Percentiles rank a stretch among this genome's conserved stretches.
These are phyloP conservation scores for Boletus eberwhitei DNA, from an alignment of 768 basidiomycete genomes.

Conservation along the genomic window DNA sequence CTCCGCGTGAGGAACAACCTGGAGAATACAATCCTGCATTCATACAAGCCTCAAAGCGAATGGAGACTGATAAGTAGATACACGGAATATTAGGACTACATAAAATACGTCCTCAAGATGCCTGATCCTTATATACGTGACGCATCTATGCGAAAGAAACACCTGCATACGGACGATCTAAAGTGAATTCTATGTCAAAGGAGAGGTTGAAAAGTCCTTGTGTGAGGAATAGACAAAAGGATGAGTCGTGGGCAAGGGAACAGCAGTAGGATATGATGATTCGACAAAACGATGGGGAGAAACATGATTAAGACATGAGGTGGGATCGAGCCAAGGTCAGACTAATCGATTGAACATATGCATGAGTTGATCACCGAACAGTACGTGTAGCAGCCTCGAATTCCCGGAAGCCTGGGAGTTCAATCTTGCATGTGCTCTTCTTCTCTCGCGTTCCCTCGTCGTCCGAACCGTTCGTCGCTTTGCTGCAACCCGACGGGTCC, in stretches of 20 bases:
- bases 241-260: conserved; percentile 4
- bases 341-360: background rate
- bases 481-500: conserved; percentile 9
- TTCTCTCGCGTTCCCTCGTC: conserved; percentile 21
- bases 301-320: conserved; percentile 6
- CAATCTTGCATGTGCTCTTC: conserved; percentile 37
- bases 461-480: conserved; percentile 21
- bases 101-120: conserved; percentile 36
- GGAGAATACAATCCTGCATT: conserved; percentile 17
- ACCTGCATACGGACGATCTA: conserved; percentile 19
- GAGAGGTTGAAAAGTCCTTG: conserved; percentile 7
- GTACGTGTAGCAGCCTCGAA: conserved; percentile 50
- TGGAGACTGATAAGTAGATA: conserved; percentile 22
- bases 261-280: conserved; percentile 20
- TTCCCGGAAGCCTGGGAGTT: conserved; percentile 60
- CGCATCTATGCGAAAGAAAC: conserved; percentile 27
- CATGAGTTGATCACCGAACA: conserved; percentile 16
- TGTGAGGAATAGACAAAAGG: conserved; percentile 1
- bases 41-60: conserved; percentile 16
- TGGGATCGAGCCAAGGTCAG: background rate
- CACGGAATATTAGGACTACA: conserved; percentile 31
- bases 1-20: background rate
- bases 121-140: conserved; percentile 31
- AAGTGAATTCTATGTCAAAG: conserved; percentile 19
- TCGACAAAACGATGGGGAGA: conserved; percentile 3